Percentiles rank a stretch among this genome's conserved stretches.
Conservation (phyloP, 2,329 filamentous ascomycete genomes). For the Cordyceps fumosorosea region DNA sequence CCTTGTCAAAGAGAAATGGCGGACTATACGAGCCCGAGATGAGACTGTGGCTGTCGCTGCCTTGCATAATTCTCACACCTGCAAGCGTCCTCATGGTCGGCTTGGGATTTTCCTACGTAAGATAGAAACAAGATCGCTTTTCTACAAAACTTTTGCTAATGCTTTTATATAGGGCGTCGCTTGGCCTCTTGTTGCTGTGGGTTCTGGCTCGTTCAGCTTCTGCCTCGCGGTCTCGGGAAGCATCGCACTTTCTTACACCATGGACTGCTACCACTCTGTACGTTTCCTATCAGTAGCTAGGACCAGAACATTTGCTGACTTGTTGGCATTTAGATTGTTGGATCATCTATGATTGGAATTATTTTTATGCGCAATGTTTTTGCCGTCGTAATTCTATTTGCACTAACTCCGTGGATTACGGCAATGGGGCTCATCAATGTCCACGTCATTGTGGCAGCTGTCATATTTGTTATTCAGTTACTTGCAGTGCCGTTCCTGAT, state of each 20-base stretch:
- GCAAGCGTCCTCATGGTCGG: slow-evolving; percentile 2
- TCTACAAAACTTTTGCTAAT: neutral
- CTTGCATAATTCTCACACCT: neutral
- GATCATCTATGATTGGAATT: slow-evolving; percentile 25
- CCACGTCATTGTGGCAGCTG: slow-evolving; percentile 21
- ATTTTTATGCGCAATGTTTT: slow-evolving; percentile 27
- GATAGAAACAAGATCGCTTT: neutral
- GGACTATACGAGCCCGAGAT: slow-evolving; percentile 39
- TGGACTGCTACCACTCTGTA: slow-evolving; percentile 12
- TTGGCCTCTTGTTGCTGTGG: slow-evolving; percentile 8
- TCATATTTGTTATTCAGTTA: slow-evolving; percentile 20
- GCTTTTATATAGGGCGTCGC: neutral
- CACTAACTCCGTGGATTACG: slow-evolving; percentile 25
- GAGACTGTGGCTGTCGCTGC: slow-evolving; percentile 29
- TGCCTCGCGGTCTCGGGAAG: neutral
- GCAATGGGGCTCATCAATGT: slow-evolving; percentile 25
- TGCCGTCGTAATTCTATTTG: slow-evolving; percentile 24
- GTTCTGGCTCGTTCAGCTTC: slow-evolving; percentile 8
- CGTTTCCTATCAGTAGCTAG: neutral
- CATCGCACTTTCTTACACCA: slow-evolving; percentile 11
- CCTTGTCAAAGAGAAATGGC: slow-evolving; percentile 27
- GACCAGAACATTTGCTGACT: neutral
- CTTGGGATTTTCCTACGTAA: slow-evolving; percentile 3
- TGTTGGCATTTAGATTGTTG: slow-evolving; percentile 1
- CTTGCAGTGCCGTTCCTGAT: slow-evolving; percentile 25